Base-by-base conservation (phyloP, 148 eudicot species). In the Rhododendron williamsianum region DNA sequence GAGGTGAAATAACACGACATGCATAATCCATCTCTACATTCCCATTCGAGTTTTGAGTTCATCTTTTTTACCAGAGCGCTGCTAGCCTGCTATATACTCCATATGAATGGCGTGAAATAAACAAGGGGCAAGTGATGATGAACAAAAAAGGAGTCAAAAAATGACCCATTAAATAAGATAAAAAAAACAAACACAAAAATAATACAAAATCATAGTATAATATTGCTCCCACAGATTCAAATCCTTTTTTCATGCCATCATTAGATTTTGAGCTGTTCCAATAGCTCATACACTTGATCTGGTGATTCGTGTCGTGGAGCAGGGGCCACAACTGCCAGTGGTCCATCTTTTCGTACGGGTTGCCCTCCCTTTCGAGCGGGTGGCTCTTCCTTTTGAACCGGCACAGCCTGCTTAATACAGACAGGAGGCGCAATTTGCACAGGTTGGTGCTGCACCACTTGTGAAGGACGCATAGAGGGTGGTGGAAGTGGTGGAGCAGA, bases 401-500 rank as follows among this genome's bases (percentile, higher is more conserved):
- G 92, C 51, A 88, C 84, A 51, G 90, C 91, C 84, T 88, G 97
- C 88, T 94, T 91, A 54, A 92, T 86, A 83, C 83, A 73, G 23
- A 93, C 92, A 25, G 94, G 90, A 25, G 91, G 93, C 7, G 90
- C 93, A 4, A 88, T 87, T 72, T 82, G 87, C 82, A 88, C 86
- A 41, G 92, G 89, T 48, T 83, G 85, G 51, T 89, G 85, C 84
- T 90, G 90, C 51, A 91, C 84, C 38, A 84, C 81, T 33, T 84
- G 87, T 25, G 92, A 74, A 10, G 88, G 84, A 16, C 72, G 77
- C 54, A 84, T n/a, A 48, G 85, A 82, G 11, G 88, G 84, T 45
- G 88, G 90, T 78, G 90, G 87, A 80, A 89, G 85, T 41, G 94
- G 91, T 51, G 94, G 96, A 18, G 98, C 92, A 52, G 96, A 89